A percentile compares a stretch with the other conserved stretches of the same genome.
Conservation (phyloP, 78 protist genomes). For the Dictyostelium brefeldianum region DNA sequence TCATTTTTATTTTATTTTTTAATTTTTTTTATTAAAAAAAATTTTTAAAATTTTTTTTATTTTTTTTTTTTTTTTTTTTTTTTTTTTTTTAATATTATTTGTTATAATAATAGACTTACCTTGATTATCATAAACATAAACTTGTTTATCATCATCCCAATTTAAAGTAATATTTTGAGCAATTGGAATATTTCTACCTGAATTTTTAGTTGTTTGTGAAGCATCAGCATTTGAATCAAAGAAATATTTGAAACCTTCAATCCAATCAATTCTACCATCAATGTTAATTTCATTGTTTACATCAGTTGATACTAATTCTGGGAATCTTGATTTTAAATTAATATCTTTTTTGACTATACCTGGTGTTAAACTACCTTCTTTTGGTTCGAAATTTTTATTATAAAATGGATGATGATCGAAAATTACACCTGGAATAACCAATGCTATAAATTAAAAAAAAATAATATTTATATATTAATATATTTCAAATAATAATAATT, state of each 20-base stretch:
- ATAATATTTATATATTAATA: no score
- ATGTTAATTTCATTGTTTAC: background rate
- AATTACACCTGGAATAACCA: background rate
- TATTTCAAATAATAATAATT: no score
- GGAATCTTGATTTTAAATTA: background rate
- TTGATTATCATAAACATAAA: background rate
- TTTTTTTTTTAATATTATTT: no score
- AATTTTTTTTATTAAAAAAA: no score
- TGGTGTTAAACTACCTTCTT: background rate
- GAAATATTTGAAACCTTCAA: background rate
- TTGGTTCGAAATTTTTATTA: slow-evolving; percentile 39
- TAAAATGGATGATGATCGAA: slow-evolving; percentile 34
- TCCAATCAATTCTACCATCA: background rate
- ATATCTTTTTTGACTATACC: slow-evolving; percentile 35
- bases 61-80: no score
- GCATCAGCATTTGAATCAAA: background rate
- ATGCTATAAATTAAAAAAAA: background rate
- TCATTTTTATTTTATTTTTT: no score
- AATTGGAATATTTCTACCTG: slow-evolving; percentile 7
- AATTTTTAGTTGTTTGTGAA: background rate
- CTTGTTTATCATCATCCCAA: background rate
- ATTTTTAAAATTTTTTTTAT: no score
- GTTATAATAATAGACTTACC: no score
- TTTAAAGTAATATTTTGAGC: background rate
- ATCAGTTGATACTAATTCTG: background rate